phyloP scores from a whole-genome alignment of 1,139 yeast species.

The Candida gigantensis region DNA sequence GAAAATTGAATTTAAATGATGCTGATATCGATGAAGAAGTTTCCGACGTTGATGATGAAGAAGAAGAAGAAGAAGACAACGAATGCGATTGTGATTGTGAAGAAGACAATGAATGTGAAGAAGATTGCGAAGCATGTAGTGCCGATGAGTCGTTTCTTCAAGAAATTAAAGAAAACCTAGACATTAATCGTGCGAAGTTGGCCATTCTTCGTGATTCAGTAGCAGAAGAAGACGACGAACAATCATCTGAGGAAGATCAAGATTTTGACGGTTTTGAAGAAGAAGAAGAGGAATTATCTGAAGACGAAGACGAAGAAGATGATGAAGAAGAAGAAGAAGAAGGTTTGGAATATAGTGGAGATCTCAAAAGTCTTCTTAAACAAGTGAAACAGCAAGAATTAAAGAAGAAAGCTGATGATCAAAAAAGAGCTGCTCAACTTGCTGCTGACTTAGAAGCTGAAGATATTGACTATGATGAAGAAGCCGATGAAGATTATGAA shows the following conservation, averaged over 20 bases:
- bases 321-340: slow-evolving; percentile 23
- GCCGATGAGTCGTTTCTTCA: slow-evolving; percentile 24
- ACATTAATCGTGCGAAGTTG: slow-evolving; percentile 24
- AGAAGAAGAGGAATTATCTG: slow-evolving; percentile 21
- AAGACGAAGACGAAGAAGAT: slow-evolving; percentile 28
- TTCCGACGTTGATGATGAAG: slow-evolving; percentile 18
- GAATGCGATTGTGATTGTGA: slow-evolving; percentile 28
- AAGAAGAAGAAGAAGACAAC: slow-evolving; percentile 21
- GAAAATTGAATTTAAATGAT: slow-evolving; percentile 41
- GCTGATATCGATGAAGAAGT: slow-evolving; percentile 16
- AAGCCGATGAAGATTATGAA: slow-evolving; percentile 39
- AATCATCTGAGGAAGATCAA: slow-evolving; percentile 32
- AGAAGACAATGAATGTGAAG: slow-evolving; percentile 18
- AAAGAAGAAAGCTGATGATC: slow-evolving; percentile 19
- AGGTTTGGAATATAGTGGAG: slow-evolving; percentile 24
- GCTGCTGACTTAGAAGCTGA: slow-evolving; percentile 42
- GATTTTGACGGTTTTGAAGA: slow-evolving; percentile 31
- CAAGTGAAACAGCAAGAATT: slow-evolving; percentile 7
- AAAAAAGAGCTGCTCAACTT: slow-evolving; percentile 33
- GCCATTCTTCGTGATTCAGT: slow-evolving; percentile 10
- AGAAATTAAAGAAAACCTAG: slow-evolving; percentile 23
- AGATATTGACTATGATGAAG: slow-evolving; percentile 43
- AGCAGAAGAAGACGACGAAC: slow-evolving; percentile 31
- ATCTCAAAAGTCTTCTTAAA: slow-evolving; percentile 13
- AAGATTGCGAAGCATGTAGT: slow-evolving; percentile 16